These are phyloP conservation scores for Panicum miliaceum DNA, from an alignment of 176 grass and related monocot species.

Conservation along the genomic window DNA sequence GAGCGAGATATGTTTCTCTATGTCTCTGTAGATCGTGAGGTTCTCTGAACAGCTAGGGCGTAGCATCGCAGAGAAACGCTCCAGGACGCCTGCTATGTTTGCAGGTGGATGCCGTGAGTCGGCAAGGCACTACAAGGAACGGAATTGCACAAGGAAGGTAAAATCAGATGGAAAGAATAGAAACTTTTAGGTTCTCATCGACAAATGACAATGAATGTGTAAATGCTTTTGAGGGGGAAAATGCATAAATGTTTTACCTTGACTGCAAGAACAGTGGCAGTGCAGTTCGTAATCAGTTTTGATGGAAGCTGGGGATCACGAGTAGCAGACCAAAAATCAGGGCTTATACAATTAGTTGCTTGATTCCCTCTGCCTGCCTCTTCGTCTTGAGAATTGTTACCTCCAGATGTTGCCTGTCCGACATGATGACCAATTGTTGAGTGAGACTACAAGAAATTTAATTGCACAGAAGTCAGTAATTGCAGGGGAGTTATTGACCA, in stretches of 20 bases:
- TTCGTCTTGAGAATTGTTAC: slow-evolving; percentile 27
- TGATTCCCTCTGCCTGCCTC: slow-evolving; percentile 17
- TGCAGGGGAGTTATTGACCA: not conserved
- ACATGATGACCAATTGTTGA: slow-evolving; percentile 1
- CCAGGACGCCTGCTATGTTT: slow-evolving; percentile 54
- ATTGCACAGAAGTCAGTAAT: slow-evolving; percentile 26
- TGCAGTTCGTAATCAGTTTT: slow-evolving; percentile 45
- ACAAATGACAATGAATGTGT: not conserved
- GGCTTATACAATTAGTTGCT: slow-evolving; percentile 6
- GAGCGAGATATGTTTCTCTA: slow-evolving; percentile 56
- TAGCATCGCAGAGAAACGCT: slow-evolving; percentile 39
- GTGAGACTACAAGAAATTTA: not conserved
- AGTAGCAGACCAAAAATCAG: not conserved
- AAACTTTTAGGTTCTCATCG: not conserved
- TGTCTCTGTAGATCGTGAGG: slow-evolving; percentile 53
- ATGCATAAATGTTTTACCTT: slow-evolving; percentile 41
- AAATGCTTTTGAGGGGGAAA: not conserved
- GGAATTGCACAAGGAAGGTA: not conserved
- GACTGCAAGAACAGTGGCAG: slow-evolving; percentile 45
- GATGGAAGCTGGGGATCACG: slow-evolving; percentile 27
- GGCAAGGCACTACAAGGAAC: slow-evolving; percentile 33
- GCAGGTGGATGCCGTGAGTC: slow-evolving; percentile 48
- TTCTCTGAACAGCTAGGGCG: slow-evolving; percentile 53
- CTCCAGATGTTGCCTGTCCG: slow-evolving; percentile 32
- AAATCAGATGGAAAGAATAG: not conserved